Conservation (phyloP, 2,329 filamentous ascomycete genomes). For the Epichloe bromicola region DNA sequence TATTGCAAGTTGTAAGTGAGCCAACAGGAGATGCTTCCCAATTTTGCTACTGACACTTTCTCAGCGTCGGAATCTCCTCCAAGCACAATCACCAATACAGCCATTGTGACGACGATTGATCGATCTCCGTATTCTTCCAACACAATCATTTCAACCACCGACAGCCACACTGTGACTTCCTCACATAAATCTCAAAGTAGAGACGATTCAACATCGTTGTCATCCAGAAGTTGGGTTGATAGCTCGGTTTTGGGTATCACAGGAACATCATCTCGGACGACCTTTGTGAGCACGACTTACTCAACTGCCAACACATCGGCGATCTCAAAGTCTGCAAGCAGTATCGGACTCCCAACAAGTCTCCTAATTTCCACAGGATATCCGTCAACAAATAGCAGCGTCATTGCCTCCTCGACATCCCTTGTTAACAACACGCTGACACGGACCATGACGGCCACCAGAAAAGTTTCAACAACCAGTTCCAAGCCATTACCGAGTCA, state of each 20-base stretch:
- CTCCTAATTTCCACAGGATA: not conserved
- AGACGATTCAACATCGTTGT: not conserved
- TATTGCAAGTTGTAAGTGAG: constrained; percentile 7
- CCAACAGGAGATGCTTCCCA: not conserved
- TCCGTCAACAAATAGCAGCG: not conserved
- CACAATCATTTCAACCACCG: not conserved
- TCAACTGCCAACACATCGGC: not conserved
- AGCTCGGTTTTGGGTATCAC: constrained; percentile 7
- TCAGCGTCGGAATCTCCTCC: not conserved
- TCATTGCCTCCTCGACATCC: not conserved
- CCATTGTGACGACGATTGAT: not conserved
- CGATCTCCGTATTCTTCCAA: not conserved
- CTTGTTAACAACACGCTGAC: not conserved
- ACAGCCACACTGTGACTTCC: not conserved
- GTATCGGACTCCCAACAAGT: not conserved
- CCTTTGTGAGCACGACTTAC: not conserved
- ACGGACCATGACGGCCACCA: not conserved
- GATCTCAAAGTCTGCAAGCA: not conserved
- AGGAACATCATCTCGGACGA: not conserved
- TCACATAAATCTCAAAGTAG: not conserved
- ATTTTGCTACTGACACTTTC: not conserved
- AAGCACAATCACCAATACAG: not conserved
- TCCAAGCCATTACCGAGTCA: not conserved
- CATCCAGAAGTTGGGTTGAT: not conserved
- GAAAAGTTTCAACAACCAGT: not conserved